Evolutionary conservation across 106 monocot genomes (phyloP).

Genomic region (Vanilla planifolia): DNA sequence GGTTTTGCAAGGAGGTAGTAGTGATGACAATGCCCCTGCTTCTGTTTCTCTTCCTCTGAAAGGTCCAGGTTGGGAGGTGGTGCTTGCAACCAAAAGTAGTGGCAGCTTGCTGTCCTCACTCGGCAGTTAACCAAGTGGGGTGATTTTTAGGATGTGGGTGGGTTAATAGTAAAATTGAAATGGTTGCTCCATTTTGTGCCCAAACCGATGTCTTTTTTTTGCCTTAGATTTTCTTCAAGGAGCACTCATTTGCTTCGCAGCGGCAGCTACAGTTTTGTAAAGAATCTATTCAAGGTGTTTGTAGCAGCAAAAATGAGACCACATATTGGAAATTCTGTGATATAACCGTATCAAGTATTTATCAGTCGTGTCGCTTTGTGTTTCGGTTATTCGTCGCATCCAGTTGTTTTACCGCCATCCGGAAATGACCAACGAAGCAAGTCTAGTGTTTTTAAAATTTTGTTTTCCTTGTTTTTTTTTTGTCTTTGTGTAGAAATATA

Average conservation of each 20-base stretch:
- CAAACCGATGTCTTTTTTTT: too few species aligned
- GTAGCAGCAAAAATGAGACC: not conserved
- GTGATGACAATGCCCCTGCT: not conserved
- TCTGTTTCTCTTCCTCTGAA: conserved; percentile 30
- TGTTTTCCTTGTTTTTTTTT: too few species aligned
- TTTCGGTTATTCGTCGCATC: too few species aligned
- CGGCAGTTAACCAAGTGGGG: conserved; percentile 28
- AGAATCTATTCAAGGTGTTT: not conserved
- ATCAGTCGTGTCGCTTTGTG: too few species aligned
- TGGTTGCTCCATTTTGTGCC: not conserved
- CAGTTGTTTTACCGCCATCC: too few species aligned
- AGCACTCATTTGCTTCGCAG: too few species aligned
- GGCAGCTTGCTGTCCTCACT: conserved; percentile 65
- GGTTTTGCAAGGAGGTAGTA: not conserved
- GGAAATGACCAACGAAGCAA: too few species aligned
- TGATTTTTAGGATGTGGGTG: not conserved
- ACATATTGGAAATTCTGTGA: too few species aligned
- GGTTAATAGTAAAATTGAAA: not conserved
- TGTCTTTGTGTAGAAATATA: too few species aligned
- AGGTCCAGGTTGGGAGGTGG: conserved; percentile 97
- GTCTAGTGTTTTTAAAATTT: too few species aligned
- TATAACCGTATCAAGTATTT: too few species aligned
- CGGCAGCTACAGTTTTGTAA: conserved; percentile 1
- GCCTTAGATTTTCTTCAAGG: not conserved
- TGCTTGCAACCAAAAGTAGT: conserved; percentile 53